Evolutionary conservation across 176 grass and related monocot genomes (phyloP), one percentile per base, ranked within the genome.

Genomic region (Paspalum notatum): DNA sequence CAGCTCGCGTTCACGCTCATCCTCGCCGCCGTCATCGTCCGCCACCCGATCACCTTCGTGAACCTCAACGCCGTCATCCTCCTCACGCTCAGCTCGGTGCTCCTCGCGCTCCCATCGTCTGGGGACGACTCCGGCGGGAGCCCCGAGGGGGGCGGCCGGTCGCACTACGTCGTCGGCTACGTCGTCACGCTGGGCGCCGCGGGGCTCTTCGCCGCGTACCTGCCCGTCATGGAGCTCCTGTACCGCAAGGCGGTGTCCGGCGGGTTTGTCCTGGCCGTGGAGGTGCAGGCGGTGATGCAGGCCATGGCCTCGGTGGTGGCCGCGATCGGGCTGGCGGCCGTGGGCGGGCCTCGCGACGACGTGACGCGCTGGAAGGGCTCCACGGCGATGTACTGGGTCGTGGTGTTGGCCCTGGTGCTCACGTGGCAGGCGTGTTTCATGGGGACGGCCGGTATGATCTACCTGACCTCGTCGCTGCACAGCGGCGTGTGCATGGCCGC

Each of bases 351-450:
- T 54, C 43, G 71, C 10, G 89, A 71, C 12, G 43, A 65, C 5
- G 66, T 78, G 66, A 72, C 66, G 48, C 73, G 64, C 57, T 78
- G 85, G 87, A 55, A 92, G 55, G 78, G 87, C 15, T 79, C 85
- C 44, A 2, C 62, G 15, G 62, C 81, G 1, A 9, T 69, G 27
- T 97, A 97, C 80, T 97, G 91, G 89, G 60, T 47, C 17, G 82
- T 85, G 47, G 77, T 97, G 51, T 71, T 17, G 13, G 55, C 83
- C 3, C 80, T 80, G 25, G 85, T 91, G 12, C 44, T 90, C 37
- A 88, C 85, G 27, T 97, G 94, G 94, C 94, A 97, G 82, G 73
- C 93, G 38, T 92, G 91, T 54, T 97, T 97, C 85, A 97, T 97
- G 94, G 91, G 91, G 68, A 97, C 91, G 8, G 91, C 91, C 0